Evolutionary conservation across 2,329 filamentous ascomycete genomes (phyloP).

Genomic region (Hymenoscyphus linearis): DNA sequence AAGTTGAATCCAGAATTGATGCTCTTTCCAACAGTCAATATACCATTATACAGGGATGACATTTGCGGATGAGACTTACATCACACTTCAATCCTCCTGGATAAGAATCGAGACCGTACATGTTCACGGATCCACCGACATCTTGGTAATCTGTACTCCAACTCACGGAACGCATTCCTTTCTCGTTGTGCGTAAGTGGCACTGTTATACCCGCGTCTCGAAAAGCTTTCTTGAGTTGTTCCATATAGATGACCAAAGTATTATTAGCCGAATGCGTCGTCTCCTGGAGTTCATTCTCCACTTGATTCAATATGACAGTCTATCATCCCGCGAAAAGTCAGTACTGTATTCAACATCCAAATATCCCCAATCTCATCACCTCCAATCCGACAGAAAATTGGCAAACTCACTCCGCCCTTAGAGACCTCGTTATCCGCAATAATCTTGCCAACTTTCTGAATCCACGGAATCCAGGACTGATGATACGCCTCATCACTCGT

Average conservation of each 20-base stretch:
- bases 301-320: slow-evolving; percentile 46
- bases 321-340: slow-evolving; percentile 7
- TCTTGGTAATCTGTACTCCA: slow-evolving; percentile 52
- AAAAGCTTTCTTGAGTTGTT: slow-evolving; percentile 44
- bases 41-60: background rate
- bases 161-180: slow-evolving; percentile 42
- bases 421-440: slow-evolving; percentile 46
- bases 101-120: slow-evolving; percentile 44
- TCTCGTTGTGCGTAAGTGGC: slow-evolving; percentile 46
- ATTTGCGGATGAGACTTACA: background rate
- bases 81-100: slow-evolving; percentile 45
- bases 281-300: slow-evolving; percentile 49
- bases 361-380: background rate
- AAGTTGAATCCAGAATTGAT: slow-evolving; percentile 43
- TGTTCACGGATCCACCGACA: slow-evolving; percentile 48
- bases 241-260: slow-evolving; percentile 46
- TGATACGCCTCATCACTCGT: slow-evolving; percentile 41
- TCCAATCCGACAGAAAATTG: background rate
- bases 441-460: slow-evolving; percentile 40
- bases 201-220: slow-evolving; percentile 43
- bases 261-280: slow-evolving; percentile 38
- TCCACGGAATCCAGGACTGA: slow-evolving; percentile 43
- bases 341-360: background rate
- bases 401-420: slow-evolving; percentile 37
- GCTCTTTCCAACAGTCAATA: slow-evolving; percentile 28